Evolutionary conservation across 352 stramenopile species (phyloP).

Genomic region (Phytophthora multivora): DNA sequence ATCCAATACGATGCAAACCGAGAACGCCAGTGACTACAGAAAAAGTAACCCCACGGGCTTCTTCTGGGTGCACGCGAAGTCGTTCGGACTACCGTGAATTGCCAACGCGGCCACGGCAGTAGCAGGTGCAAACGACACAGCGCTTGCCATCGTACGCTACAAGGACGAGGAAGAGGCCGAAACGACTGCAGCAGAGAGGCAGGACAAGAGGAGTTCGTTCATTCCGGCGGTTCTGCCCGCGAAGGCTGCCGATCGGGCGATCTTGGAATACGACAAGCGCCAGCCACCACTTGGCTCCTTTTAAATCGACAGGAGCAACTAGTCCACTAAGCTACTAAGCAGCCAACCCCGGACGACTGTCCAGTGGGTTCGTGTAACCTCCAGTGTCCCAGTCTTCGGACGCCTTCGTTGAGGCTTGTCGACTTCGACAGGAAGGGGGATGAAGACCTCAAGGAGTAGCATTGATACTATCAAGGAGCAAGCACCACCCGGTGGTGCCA

Average conservation of each 20-base stretch:
- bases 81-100: conserved; percentile 23
- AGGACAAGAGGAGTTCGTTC: conserved; percentile 10
- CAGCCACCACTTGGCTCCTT: conserved; percentile 18
- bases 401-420: no score
- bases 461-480: no score
- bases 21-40: background rate
- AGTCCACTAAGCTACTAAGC: no score
- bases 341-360: no score
- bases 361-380: no score
- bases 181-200: background rate
- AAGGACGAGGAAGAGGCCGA: background rate
- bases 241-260: conserved; percentile 1
- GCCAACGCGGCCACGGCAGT: conserved; percentile 1
- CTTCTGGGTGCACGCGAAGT: conserved; percentile 35
- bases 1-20: no score
- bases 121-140: conserved; percentile 24
- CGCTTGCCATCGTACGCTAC: conserved; percentile 18
- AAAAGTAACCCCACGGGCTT: background rate
- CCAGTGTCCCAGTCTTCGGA: no score
- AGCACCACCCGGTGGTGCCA: no score
- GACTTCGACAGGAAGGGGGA: no score
- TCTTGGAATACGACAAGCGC: conserved; percentile 23
- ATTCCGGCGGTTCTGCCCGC: conserved; percentile 8
- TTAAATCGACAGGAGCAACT: conserved; percentile 26
- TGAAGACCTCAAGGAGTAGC: no score